A percentile compares a stretch with the other conserved stretches of the same genome.
phyloP scores from a whole-genome alignment of 1,139 yeast genomes.

The Yamadazyma songkhlaensis region DNA sequence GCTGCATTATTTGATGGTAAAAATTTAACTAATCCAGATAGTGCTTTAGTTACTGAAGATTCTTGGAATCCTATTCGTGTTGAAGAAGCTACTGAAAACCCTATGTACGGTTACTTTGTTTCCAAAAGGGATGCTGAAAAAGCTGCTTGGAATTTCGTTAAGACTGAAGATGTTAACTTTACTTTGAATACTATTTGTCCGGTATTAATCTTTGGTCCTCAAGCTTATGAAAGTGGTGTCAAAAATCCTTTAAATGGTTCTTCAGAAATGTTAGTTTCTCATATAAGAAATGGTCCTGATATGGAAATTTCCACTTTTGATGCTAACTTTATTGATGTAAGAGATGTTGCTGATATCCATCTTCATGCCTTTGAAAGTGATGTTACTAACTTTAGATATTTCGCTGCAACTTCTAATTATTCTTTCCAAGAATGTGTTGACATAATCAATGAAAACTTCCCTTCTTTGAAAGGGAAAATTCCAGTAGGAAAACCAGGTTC shows the following conservation, averaged over 20 bases:
- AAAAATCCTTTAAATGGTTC: conserved; percentile 37
- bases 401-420: conserved; percentile 32
- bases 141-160: conserved; percentile 54
- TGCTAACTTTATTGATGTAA: conserved; percentile 41
- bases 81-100: conserved; percentile 25
- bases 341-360: conserved; percentile 55
- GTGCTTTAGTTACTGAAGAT: conserved; percentile 21
- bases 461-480: conserved; percentile 33
- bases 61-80: conserved; percentile 39
- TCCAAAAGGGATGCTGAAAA: conserved; percentile 34
- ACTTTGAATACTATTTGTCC: conserved; percentile 28
- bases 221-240: conserved; percentile 27
- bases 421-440: conserved; percentile 36
- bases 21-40: conserved; percentile 3
- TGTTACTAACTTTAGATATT: conserved; percentile 31
- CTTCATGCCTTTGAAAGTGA: conserved; percentile 35
- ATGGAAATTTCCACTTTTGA: conserved; percentile 13
- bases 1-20: conserved; percentile 13
- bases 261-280: conserved; percentile 28
- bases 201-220: conserved; percentile 39
- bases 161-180: conserved; percentile 24
- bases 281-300: conserved; percentile 14
- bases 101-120: conserved; percentile 25
- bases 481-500: conserved; percentile 41
- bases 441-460: conserved; percentile 21